Evolutionary conservation across 1,284 basidiomycete species (phyloP), one percentile per base, ranked within the genome.

Genomic region (Pseudozyma hubeiensis): DNA sequence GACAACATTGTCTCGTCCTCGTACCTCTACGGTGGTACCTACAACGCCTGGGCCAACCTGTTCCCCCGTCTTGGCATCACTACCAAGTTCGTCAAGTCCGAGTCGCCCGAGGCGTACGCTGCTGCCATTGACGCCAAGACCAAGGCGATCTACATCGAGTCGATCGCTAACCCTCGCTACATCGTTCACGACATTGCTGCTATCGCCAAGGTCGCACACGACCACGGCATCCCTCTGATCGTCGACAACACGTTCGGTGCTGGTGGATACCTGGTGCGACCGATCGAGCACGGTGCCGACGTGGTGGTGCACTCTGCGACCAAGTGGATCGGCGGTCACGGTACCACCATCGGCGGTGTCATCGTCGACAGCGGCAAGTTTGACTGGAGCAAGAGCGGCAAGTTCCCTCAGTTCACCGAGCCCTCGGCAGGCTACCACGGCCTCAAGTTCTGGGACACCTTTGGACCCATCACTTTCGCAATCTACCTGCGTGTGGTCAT

Each of bases 241-340:
- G 93, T 94, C 0, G 93, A 95, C 85, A 95, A 95, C 85, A 94
- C 93, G 0, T 94, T 94, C 77, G 93, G 93, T 68, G 90, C 92
- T 84, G 92, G 91, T 77, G 90, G 91, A 16, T 93, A 91, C 81
- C 87, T 92, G 39, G 84, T 91, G 57, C 87, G 88, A 5, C 92
- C 93, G 10, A 90, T 94, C 61, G 88, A 91, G 30, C 88, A 90
- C 70, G 93, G 93, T 30, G 93, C 92, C 45, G 91, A 95, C 80
- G 92, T 95, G 61, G 88, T 94, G 88, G 91, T 93, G 7, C 91
- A 94, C 86, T 91, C 90, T 64, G 92, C 92, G 0, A 94, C 93
- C 4, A 94, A 95, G 84, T 94, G 93, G 93, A 93, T 94, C 53
- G 91, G 92, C 33, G 92, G 93, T 0, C 93, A 93, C 82, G 93